Percentiles rank a stretch among this genome's conserved stretches.
phyloP scores from a whole-genome alignment of 352 stramenopile species.

The Globisporangium iwayamae region DNA sequence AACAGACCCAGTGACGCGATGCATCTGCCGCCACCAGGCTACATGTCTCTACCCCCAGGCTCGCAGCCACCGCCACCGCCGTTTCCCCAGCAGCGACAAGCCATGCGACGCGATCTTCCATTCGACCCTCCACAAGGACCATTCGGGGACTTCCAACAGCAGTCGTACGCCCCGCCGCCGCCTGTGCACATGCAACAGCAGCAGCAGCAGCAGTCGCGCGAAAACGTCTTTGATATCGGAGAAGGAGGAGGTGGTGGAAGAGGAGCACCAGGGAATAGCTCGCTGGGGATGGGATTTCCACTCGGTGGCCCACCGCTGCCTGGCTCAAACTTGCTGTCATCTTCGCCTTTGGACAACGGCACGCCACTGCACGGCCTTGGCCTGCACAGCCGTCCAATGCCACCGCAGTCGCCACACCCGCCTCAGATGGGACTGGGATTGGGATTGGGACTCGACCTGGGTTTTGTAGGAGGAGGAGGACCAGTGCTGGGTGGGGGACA shows the following conservation, averaged over 20 bases:
- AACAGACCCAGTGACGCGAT: not conserved
- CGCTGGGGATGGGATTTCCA: conserved; percentile 3
- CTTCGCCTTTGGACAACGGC: conserved; percentile 1
- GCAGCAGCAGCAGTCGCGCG: not conserved
- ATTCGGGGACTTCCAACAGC: conserved; percentile 6
- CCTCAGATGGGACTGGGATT: conserved; percentile 12
- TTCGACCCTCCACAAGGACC: conserved; percentile 3
- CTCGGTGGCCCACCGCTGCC: conserved; percentile 2
- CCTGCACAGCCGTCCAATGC: conserved; percentile 11
- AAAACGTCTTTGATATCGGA: conserved; percentile 6
- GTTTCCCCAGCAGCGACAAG: conserved; percentile 5
- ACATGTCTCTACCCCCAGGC: not conserved
- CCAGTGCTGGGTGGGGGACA: not conserved
- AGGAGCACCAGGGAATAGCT: not conserved
- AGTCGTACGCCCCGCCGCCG: conserved; percentile 1
- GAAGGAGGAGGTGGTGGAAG: not conserved
- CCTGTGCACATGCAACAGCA: not conserved
- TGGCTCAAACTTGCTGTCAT: not conserved
- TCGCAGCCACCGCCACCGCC: not conserved
- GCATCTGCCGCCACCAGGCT: not conserved
- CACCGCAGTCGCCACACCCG: conserved; percentile 11
- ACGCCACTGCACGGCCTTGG: conserved; percentile 11
- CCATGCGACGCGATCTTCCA: not conserved
- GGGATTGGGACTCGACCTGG: conserved; percentile 8
- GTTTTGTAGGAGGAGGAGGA: not conserved